These are phyloP conservation scores for Epichloe typhina DNA, from an alignment of 2,329 filamentous ascomycete species.

Conservation along the genomic window DNA sequence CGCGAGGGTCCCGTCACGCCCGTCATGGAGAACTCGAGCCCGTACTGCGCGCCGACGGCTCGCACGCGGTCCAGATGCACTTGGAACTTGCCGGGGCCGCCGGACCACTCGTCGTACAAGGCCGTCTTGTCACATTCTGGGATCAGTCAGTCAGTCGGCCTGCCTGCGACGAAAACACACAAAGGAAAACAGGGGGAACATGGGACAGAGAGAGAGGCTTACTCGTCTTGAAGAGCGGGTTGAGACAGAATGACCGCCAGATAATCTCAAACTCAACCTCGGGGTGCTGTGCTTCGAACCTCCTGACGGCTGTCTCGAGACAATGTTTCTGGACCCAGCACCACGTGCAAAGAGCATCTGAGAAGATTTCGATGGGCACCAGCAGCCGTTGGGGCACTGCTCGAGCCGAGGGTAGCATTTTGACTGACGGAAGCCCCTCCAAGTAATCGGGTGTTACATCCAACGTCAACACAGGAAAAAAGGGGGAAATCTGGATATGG, in stretches of 20 bases:
- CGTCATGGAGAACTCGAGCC: constrained; percentile 26
- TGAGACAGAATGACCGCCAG: constrained; percentile 35
- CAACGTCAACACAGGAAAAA: neutral
- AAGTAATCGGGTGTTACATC: no score
- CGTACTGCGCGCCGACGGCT: constrained; percentile 19
- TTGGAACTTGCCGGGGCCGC: constrained; percentile 15
- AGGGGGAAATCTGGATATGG: neutral
- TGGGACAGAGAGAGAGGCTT: neutral
- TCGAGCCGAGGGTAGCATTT: neutral
- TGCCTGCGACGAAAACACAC: no score
- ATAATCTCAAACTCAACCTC: constrained; percentile 31
- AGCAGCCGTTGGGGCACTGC: neutral
- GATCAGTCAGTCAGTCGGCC: no score
- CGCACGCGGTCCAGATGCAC: constrained; percentile 19
- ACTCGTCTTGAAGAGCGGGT: constrained; percentile 18
- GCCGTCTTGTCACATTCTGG: constrained; percentile 21
- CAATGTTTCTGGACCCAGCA: constrained; percentile 36
- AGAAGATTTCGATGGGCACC: constrained; percentile 29
- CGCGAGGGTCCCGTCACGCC: constrained; percentile 32
- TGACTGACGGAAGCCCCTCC: neutral
- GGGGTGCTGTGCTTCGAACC: constrained; percentile 26
- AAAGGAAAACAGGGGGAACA: no score
- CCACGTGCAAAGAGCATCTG: constrained; percentile 39
- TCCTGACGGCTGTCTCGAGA: constrained; percentile 31
- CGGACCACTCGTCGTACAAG: constrained; percentile 21